Conservation (phyloP, 306 rosid species). For the Glycyrrhiza uralensis region DNA sequence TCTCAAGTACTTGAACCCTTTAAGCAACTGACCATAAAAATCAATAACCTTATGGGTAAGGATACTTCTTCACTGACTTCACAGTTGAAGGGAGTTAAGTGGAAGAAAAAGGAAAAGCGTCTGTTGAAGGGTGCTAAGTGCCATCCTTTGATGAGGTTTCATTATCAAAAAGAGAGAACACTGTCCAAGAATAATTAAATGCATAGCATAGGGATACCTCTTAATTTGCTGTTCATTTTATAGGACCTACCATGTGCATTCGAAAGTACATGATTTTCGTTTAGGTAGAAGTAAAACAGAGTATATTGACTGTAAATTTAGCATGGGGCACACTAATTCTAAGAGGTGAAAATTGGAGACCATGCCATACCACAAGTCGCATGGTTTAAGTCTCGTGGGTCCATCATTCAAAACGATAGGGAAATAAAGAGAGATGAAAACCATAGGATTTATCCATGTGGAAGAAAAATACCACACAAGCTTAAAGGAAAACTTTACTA, state of each 20-base stretch:
- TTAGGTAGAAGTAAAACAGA: no score
- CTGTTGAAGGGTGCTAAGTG: background rate
- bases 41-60: background rate
- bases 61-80: background rate
- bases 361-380: no score
- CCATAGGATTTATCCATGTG: no score
- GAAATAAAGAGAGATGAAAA: no score
- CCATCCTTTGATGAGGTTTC: background rate
- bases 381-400: no score
- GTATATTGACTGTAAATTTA: no score
- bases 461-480: no score
- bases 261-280: no score
- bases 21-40: background rate
- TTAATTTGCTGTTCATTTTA: background rate
- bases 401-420: no score
- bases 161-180: background rate
- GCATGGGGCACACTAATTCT: no score
- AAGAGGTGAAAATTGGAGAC: no score
- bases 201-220: background rate
- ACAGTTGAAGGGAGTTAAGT: background rate
- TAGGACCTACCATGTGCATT: background rate
- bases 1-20: slow-evolving; percentile 1
- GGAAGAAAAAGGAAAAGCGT: background rate
- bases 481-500: no score
- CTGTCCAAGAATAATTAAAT: background rate